Percentiles rank a stretch among this genome's conserved stretches.
phyloP scores from a whole-genome alignment of 768 basidiomycete genomes.

The Chiua virens region DNA sequence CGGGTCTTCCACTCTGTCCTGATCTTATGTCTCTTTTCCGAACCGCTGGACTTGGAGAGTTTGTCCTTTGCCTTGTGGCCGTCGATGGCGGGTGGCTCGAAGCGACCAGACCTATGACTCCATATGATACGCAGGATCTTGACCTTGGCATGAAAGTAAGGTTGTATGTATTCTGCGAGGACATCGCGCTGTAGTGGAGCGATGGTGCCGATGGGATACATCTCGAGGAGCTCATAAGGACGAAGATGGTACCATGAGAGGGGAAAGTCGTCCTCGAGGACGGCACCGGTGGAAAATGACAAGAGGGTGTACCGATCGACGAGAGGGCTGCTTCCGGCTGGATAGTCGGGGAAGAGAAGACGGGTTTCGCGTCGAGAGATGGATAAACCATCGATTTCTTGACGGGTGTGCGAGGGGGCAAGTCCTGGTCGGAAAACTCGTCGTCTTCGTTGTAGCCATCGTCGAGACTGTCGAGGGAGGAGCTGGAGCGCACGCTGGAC shows the following conservation, averaged over 20 bases:
- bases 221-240: conserved; percentile 67
- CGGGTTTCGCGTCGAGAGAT: conserved; percentile 5
- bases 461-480: conserved; percentile 26
- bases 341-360: conserved; percentile 7
- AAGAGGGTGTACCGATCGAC: conserved; percentile 49
- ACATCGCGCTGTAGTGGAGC: conserved; percentile 43
- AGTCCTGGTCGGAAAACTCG: conserved; percentile 31
- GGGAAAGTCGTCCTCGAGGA: conserved; percentile 65
- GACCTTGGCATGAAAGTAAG: conserved; percentile 59
- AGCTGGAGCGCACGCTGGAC: conserved; percentile 10
- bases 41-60: conserved; percentile 7
- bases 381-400: conserved; percentile 7
- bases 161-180: conserved; percentile 47
- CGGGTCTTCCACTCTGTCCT: conserved; percentile 62
- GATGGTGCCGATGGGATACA: conserved; percentile 49
- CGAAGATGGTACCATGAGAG: conserved; percentile 58
- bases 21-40: conserved; percentile 30
- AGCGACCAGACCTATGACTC: conserved; percentile 26
- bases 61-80: conserved; percentile 17
- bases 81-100: conserved; percentile 23
- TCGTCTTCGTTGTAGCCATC: conserved; percentile 35
- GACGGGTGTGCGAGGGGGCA: conserved; percentile 1
- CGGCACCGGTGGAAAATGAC: conserved; percentile 66
- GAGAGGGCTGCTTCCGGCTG: conserved; percentile 18
- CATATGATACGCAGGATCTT: conserved; percentile 49